Percentiles rank a stretch among this genome's conserved stretches.
Evolutionary conservation across 179 eudicot species (phyloP).

Genomic region (Silene coronaria): DNA sequence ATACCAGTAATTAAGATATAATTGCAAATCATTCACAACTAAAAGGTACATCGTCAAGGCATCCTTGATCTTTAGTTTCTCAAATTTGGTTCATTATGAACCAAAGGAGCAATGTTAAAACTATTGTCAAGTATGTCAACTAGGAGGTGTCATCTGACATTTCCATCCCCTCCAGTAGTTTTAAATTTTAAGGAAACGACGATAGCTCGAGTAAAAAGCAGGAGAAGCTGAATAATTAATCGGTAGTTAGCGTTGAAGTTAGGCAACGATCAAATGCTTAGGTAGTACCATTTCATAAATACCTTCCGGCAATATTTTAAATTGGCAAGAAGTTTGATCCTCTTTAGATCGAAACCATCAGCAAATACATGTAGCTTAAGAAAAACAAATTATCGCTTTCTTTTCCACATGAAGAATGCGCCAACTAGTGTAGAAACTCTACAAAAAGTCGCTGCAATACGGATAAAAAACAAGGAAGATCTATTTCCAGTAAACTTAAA

Average conservation of each 20-base stretch:
- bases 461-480: not conserved
- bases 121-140: too few species aligned
- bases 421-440: not conserved
- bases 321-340: not conserved
- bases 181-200: not conserved
- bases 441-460: not conserved
- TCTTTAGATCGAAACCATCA: not conserved
- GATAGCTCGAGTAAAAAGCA: slow-evolving; percentile 1
- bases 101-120: too few species aligned
- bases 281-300: not conserved
- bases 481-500: not conserved
- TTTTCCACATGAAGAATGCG: not conserved
- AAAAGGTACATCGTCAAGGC: not conserved
- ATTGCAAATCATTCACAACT: not conserved
- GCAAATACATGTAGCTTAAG: not conserved
- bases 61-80: not conserved
- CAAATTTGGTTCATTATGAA: slow-evolving; percentile 1
- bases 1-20: not conserved
- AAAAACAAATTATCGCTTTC: not conserved
- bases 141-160: not conserved
- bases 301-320: not conserved
- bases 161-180: not conserved
- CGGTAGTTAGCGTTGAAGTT: not conserved
- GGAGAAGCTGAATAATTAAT: not conserved
- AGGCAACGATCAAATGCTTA: not conserved